Percentiles rank a stretch among this genome's conserved stretches.
Conservation (phyloP, 2,329 filamentous ascomycete species). For the Aotearoamyces nothofagi region DNA sequence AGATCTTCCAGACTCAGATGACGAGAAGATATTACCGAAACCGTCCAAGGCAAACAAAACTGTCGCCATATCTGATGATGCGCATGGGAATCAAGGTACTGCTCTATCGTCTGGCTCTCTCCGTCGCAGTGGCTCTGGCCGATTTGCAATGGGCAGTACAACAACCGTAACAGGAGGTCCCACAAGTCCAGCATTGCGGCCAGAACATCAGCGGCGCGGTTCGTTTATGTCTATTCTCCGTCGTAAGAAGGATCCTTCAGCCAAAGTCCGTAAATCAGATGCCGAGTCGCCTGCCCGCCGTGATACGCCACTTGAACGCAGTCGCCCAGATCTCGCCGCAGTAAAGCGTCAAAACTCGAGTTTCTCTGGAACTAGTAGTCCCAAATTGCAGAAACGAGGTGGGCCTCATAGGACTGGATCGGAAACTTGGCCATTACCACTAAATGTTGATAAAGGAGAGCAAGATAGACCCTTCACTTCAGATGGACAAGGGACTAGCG, state of each 20-base stretch:
- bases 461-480: no score
- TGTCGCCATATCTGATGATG: slow-evolving; percentile 2
- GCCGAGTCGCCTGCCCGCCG: slow-evolving; percentile 42
- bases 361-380: slow-evolving; percentile 13
- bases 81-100: slow-evolving; percentile 8
- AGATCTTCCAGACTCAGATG: slow-evolving; percentile 44
- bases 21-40: slow-evolving; percentile 25
- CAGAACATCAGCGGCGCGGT: slow-evolving; percentile 24
- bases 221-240: slow-evolving; percentile 46
- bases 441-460: slow-evolving; percentile 19
- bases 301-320: slow-evolving; percentile 47
- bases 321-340: slow-evolving; percentile 32
- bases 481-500: no score
- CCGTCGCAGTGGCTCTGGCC: slow-evolving; percentile 22
- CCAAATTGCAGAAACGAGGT: slow-evolving; percentile 31
- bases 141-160: slow-evolving; percentile 14
- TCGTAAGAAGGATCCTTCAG: slow-evolving; percentile 40
- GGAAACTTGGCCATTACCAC: slow-evolving; percentile 33
- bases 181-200: slow-evolving; percentile 8
- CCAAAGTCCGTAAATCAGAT: slow-evolving; percentile 37
- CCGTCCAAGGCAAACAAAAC: slow-evolving; percentile 7
- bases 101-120: slow-evolving; percentile 16
- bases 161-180: slow-evolving; percentile 1
- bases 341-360: slow-evolving; percentile 19
- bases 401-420: slow-evolving; percentile 21